Base-by-base conservation (phyloP, 345 rosid species). In the Ceriops decandra region DNA sequence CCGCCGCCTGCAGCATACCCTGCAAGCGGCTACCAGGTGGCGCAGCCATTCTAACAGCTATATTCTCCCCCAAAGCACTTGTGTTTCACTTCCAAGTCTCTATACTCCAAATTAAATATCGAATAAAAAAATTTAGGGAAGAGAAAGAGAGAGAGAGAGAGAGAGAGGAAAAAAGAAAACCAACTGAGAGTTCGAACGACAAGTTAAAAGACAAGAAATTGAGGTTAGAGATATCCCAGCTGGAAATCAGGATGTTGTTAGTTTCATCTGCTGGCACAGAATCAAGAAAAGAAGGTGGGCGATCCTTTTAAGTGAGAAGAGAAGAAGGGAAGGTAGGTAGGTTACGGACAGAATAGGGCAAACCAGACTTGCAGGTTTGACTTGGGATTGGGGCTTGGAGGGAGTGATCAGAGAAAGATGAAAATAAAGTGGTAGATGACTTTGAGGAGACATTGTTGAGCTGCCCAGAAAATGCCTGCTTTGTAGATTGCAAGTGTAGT, bases 1-100 rank as follows among this genome's bases (percentile, higher is more conserved):
- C 97, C 52, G 90, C 90, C 27, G 83, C 82, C 81, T 95, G 95
- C 57, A 95, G 76, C 80, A 87, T 80, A 71, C 33, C 82, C 73
- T 89, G 96, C 28, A 92, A 79, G 72, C 84, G 86, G 72, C 73
- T 83, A 71, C 83, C 77, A 7, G 83, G 85, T 61, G 81, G 86
- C 19, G 74, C 82, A n/a, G 81, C 85, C 88, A 85, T 86, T 70
- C 28, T 53, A 67, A 49, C 32, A 19, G 27, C 64, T 1, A 24
- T 56, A 17, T 59, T 51, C 62, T 32, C 60, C 46, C n/a, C 24
- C 63, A 63, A 5, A 62, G 33, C 49, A 5, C 35, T 28, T 33
- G 35, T 52, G 66, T 17, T 1, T 58, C 22, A 32, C 58, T 47
- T 21, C 62, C 30, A 38, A 9, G 16, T 38, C 16, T 38, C 47